Evolutionary conservation across 2,329 filamentous ascomycete species (phyloP), one percentile per base, ranked within the genome.

Genomic region (Dothistroma pini): DNA sequence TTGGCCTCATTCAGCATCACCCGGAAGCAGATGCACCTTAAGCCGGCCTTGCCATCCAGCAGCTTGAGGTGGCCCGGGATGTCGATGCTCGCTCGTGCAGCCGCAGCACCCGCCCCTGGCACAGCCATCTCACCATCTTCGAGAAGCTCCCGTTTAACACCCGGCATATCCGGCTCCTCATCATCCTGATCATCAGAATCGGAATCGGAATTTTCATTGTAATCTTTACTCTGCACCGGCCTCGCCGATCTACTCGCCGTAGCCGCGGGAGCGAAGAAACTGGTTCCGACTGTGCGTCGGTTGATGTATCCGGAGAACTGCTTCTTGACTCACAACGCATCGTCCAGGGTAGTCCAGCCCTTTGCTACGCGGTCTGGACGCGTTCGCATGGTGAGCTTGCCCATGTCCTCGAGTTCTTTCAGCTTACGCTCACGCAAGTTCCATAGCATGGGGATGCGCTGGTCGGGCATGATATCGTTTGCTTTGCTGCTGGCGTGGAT

Each of bases 101-200:
- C 41, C 8, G 16, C 8, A n/a, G 14, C 41, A n/a, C 41, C 41
- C 4, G 14, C n/a, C 14, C 41, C 12, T 19, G 14, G 41, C n/a
- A n/a, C 54, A 16, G 4, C n/a, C 32, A 32, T 34, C 31, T 50
- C 49, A 16, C 9, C 2, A 14, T 52, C 4, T 11, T 41, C 50
- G n/a, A 16, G 22, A 22, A 34, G 21, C 38, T 56, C 51, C 2
- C 29, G 32, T 47, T 62, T 58, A 19, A 48, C 38, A 4, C 41
- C n/a, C 29, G 11, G 25, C 12, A 22, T 11, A 11, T 44, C 47
- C 8, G 35, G 54, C 51, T 64, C 62, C 34, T 64, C 62, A 51
- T 62, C 60, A 55, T 63, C 60, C 49, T 64, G 59, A 51, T 62
- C 60, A 52, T 61, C 60, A 32, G 60, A 57, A 49, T 49, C 32